Evolutionary conservation across 768 basidiomycete species (phyloP).

Genomic region (Serendipita sp.): DNA sequence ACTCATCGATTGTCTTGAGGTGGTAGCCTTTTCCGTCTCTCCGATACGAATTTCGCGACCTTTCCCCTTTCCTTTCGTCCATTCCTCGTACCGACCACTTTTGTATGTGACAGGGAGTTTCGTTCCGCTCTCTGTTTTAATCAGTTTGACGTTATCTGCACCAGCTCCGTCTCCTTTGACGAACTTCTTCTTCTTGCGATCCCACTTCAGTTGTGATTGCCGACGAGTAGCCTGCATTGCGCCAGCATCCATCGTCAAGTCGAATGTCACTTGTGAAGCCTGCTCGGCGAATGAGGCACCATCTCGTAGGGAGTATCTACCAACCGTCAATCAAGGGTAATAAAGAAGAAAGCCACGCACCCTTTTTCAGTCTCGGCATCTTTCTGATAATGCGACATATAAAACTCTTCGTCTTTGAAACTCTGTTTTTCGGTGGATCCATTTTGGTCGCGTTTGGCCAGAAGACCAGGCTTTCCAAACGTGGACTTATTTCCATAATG

Average conservation of each 20-base stretch:
- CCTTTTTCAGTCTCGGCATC: slow-evolving; percentile 80
- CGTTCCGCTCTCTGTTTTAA: slow-evolving; percentile 83
- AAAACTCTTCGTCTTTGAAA: slow-evolving; percentile 72
- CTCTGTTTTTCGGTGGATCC: slow-evolving; percentile 20
- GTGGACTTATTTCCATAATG: slow-evolving; percentile 32
- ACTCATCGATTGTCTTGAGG: slow-evolving; percentile 24
- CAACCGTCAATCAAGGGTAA: background rate
- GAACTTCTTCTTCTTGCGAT: slow-evolving; percentile 92
- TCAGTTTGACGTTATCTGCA: slow-evolving; percentile 85
- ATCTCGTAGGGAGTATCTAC: slow-evolving; percentile 75
- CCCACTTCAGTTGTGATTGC: slow-evolving; percentile 66
- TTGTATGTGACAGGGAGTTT: slow-evolving; percentile 83
- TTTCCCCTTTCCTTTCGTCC: slow-evolving; percentile 48
- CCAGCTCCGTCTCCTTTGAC: slow-evolving; percentile 71
- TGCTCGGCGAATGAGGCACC: slow-evolving; percentile 80
- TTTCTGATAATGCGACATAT: slow-evolving; percentile 84
- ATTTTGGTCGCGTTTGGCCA: slow-evolving; percentile 27
- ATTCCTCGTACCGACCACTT: slow-evolving; percentile 88
- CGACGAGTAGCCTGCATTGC: slow-evolving; percentile 36
- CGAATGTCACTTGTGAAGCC: slow-evolving; percentile 63
- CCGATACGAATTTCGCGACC: slow-evolving; percentile 55
- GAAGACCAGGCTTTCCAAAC: slow-evolving; percentile 27
- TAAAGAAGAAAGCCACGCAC: slow-evolving; percentile 27
- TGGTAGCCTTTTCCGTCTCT: slow-evolving; percentile 46
- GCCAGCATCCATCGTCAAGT: slow-evolving; percentile 67